Conservation (phyloP, 2,329 filamentous ascomycete genomes). For the Pyrenochaeta sp. region DNA sequence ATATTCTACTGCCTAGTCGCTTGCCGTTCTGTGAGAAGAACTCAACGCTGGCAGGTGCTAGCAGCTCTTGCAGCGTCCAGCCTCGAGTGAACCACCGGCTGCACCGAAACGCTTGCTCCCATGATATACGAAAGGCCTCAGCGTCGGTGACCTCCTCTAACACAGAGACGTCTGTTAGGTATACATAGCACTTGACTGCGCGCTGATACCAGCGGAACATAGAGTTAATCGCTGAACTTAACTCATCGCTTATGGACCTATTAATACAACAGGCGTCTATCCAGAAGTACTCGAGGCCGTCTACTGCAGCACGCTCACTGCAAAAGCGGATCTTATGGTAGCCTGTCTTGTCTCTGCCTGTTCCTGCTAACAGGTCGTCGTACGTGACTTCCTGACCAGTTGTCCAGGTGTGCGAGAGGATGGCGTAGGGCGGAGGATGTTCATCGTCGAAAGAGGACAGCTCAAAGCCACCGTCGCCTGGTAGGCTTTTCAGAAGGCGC, state of each 20-base stretch:
- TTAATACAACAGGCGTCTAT: no score
- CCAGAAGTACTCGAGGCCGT: conserved; percentile 1
- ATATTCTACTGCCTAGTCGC: conserved; percentile 1
- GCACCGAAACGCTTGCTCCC: no score
- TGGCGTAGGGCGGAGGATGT: conserved; percentile 2
- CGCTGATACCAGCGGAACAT: conserved; percentile 5
- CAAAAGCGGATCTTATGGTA: conserved; percentile 8
- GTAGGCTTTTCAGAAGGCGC: not conserved
- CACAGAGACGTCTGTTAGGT: conserved; percentile 1
- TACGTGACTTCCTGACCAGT: conserved; percentile 3
- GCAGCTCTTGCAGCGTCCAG: no score
- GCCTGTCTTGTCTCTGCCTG: conserved; percentile 2
- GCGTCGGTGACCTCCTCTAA: conserved; percentile 1
- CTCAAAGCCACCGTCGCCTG: not conserved
- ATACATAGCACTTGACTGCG: not conserved
- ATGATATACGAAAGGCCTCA: not conserved
- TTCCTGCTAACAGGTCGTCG: not conserved
- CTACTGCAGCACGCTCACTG: not conserved
- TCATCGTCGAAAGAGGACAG: conserved; percentile 2
- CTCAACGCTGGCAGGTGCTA: conserved; percentile 1
- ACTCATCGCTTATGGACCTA: not conserved
- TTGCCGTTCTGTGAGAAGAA: conserved; percentile 6
- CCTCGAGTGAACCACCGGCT: no score
- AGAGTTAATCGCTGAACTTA: conserved; percentile 7
- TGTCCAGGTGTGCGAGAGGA: conserved; percentile 6